Percentiles rank a stretch among this genome's conserved stretches.
phyloP scores from a whole-genome alignment of 257 asterid species.

The Avicennia marina region DNA sequence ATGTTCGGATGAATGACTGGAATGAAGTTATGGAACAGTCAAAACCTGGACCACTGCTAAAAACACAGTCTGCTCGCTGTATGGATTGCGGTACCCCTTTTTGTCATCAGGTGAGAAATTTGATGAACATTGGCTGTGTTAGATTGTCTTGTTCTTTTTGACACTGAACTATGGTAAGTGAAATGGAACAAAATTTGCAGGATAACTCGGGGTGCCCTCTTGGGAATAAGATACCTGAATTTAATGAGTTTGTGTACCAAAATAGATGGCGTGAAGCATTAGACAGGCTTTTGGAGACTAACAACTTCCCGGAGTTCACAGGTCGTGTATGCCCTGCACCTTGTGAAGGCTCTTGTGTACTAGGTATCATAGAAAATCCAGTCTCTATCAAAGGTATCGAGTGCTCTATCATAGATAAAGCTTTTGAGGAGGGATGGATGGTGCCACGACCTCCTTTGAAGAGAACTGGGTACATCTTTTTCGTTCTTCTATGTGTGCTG shows the following conservation, averaged over 20 bases:
- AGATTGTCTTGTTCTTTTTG: too few species aligned
- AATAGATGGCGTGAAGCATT: conserved; percentile 99
- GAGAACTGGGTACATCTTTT: conserved; percentile 67
- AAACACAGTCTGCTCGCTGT: conserved; percentile 97
- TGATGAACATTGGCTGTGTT: too few species aligned
- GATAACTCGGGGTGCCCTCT: conserved; percentile 99
- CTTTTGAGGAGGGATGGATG: conserved; percentile 98
- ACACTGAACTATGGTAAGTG: too few species aligned
- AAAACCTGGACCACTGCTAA: conserved; percentile 85
- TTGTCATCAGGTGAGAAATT: conserved; percentile 76
- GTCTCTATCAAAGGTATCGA: conserved; percentile 93
- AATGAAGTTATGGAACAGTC: conserved; percentile 81
- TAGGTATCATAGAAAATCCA: conserved; percentile 96
- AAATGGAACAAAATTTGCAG: conserved; percentile 32
- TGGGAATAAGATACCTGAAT: conserved; percentile 97
- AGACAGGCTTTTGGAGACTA: conserved; percentile 96
- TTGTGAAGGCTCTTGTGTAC: conserved; percentile 99
- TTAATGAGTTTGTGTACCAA: conserved; percentile 95
- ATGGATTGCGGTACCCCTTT: conserved; percentile 99
- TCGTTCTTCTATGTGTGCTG: background rate
- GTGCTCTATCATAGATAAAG: conserved; percentile 95
- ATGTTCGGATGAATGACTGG: conserved; percentile 80
- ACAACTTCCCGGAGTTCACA: conserved; percentile 97
- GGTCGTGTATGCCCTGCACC: conserved; percentile 99
- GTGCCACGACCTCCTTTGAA: conserved; percentile 86